phyloP scores from a whole-genome alignment of 2,329 filamentous ascomycete species.

The Tolypocladium pustulatum region DNA sequence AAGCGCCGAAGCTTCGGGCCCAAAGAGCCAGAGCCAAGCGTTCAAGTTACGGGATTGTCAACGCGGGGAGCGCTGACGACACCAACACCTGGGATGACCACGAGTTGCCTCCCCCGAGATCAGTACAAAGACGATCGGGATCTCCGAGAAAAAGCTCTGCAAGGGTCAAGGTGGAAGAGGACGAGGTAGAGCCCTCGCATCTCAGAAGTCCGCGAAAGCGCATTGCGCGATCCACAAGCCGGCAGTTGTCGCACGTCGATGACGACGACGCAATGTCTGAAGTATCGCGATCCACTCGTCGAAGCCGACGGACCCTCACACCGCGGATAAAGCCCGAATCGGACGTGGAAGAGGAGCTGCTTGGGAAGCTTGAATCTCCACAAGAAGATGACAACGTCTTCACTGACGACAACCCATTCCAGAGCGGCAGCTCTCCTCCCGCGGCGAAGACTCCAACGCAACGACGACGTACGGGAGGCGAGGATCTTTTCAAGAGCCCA shows the following conservation, averaged over 20 bases:
- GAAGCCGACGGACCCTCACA: slow-evolving; percentile 38
- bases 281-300: slow-evolving; percentile 32
- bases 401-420: slow-evolving; percentile 85
- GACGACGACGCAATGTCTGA: slow-evolving; percentile 28
- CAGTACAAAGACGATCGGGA: slow-evolving; percentile 38
- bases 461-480: slow-evolving; percentile 37
- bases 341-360: slow-evolving; percentile 29
- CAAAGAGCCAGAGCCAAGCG: slow-evolving; percentile 71
- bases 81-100: slow-evolving; percentile 53
- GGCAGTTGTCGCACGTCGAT: slow-evolving; percentile 40
- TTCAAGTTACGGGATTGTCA: slow-evolving; percentile 74
- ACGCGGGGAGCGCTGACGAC: slow-evolving; percentile 56
- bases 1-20: slow-evolving; percentile 65
- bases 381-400: slow-evolving; percentile 48
- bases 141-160: slow-evolving; percentile 45
- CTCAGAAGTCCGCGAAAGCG: slow-evolving; percentile 42
- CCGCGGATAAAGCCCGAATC: slow-evolving; percentile 45
- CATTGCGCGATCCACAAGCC: slow-evolving; percentile 41
- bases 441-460: slow-evolving; percentile 35
- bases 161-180: slow-evolving; percentile 42
- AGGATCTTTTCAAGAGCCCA: slow-evolving; percentile 29
- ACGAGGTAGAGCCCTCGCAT: slow-evolving; percentile 26
- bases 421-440: slow-evolving; percentile 67
- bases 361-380: slow-evolving; percentile 21
- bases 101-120: slow-evolving; percentile 38